phyloP scores from a whole-genome alignment of 495 filamentous ascomycete genomes.

The Immersiella caudata region DNA sequence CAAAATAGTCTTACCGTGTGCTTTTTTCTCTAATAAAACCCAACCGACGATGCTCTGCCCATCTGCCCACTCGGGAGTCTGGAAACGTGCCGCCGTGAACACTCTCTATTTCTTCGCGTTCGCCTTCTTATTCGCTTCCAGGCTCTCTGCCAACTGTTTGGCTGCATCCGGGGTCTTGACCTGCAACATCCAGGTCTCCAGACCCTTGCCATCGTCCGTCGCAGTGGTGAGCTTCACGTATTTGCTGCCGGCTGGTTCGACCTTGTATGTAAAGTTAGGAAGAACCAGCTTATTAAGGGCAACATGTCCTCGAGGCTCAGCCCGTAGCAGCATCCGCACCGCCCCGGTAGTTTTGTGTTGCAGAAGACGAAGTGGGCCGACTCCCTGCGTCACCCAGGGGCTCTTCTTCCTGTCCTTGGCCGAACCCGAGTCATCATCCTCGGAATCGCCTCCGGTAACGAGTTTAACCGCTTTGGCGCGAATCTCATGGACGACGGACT shows the following conservation, averaged over 20 bases:
- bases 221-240: conserved; percentile 60
- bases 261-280: conserved; percentile 59
- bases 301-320: conserved; percentile 69
- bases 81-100: not conserved
- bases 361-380: conserved; percentile 67
- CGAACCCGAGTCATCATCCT: conserved; percentile 42
- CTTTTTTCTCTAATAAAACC: conserved; percentile 23
- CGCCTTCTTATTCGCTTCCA: conserved; percentile 53
- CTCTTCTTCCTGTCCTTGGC: conserved; percentile 41
- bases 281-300: conserved; percentile 68
- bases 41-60: not conserved
- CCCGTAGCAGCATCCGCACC: conserved; percentile 66
- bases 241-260: conserved; percentile 47
- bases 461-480: conserved; percentile 65
- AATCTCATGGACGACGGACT: conserved; percentile 63
- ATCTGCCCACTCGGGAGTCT: not conserved
- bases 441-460: conserved; percentile 35
- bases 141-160: conserved; percentile 47
- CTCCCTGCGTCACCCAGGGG: conserved; percentile 62
- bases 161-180: conserved; percentile 57
- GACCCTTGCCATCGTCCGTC: conserved; percentile 49
- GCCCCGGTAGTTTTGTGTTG: conserved; percentile 65
- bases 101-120: conserved; percentile 42
- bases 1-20: conserved; percentile 24
- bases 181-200: conserved; percentile 67